Evolutionary conservation across 352 stramenopile species (phyloP), one percentile per base, ranked within the genome.

Genomic region (Phytopythium sindhum): DNA sequence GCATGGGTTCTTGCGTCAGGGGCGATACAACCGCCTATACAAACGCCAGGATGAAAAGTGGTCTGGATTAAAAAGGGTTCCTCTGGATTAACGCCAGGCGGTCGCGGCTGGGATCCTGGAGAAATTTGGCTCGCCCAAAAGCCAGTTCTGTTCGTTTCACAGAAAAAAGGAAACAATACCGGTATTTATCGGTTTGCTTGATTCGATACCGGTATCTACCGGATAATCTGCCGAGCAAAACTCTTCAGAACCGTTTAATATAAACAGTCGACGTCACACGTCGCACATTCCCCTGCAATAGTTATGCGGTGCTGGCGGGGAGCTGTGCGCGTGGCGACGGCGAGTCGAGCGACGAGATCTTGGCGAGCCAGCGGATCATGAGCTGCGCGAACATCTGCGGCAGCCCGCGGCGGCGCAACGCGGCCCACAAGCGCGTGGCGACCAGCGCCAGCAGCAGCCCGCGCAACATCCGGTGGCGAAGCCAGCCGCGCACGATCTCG

Each of bases 341-440:
- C 35, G 52, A 23, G 26, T 89, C 82, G 28, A 88, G 66, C 17
- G 76, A 84, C 45, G 83, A 89, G 11, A 77, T 59, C n/a, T 73
- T 81, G 28, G 68, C 65, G 53, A 92, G 63, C 72, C 74, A 89
- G 51, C 72, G 78, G 52, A 90, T 89, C 45, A 90, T 74, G 28
- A 83, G 57, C 62, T 79, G 78, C 31, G 80, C 84, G 26, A 89
- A 45, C 24, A 90, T 69, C 57, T 89, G 81, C 19, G 83, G 83
- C 54, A 90, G 31, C 26, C 69, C 72, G 35, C 76, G 78, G 4
- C 70, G 68, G 14, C 80, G 74, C 29, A 88, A 15, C 54, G 86
- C 83, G 51, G 74, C 65, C 80, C 80, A 91, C 48, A 78, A 57
- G 17, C 80, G 82, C 26, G 88, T 29, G 2, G 70, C 66, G 15